Evolutionary conservation across 2,329 filamentous ascomycete genomes (phyloP).

Genomic region (Scleromitrula shiraiana): DNA sequence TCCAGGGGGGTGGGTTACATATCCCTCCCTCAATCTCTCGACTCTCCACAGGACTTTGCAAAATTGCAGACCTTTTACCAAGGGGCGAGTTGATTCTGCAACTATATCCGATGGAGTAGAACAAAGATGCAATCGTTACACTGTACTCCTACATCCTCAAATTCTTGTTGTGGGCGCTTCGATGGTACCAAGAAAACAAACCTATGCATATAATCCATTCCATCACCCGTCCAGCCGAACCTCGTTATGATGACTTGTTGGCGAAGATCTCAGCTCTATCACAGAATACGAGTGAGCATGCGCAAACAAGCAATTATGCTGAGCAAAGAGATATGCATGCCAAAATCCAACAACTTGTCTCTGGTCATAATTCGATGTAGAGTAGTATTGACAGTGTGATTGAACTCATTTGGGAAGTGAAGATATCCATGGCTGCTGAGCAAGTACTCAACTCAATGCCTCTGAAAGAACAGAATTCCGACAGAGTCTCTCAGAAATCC

Average conservation of each 20-base stretch:
- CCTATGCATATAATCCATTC: neutral
- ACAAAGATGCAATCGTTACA: slow-evolving; percentile 11
- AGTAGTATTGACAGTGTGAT: neutral
- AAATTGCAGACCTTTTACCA: neutral
- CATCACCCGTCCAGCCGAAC: neutral
- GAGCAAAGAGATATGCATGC: neutral
- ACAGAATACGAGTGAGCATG: neutral
- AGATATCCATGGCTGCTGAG: neutral
- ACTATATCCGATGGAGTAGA: neutral
- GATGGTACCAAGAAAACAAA: slow-evolving; percentile 26
- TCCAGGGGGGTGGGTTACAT: too few species aligned
- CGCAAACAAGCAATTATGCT: neutral
- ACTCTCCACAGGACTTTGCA: neutral
- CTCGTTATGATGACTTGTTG: neutral
- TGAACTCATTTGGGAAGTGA: neutral
- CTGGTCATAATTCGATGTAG: neutral
- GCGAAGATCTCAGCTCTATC: neutral
- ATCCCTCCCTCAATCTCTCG: too few species aligned
- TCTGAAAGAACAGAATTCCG: neutral
- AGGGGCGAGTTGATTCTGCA: neutral
- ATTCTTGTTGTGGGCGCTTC: slow-evolving; percentile 22
- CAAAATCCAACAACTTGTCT: neutral
- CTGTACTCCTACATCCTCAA: slow-evolving; percentile 26
- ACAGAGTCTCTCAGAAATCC: neutral
- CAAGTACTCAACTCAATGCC: neutral